phyloP scores from a whole-genome alignment of 169 alveolate genomes.

The Plasmodium coatneyi region DNA sequence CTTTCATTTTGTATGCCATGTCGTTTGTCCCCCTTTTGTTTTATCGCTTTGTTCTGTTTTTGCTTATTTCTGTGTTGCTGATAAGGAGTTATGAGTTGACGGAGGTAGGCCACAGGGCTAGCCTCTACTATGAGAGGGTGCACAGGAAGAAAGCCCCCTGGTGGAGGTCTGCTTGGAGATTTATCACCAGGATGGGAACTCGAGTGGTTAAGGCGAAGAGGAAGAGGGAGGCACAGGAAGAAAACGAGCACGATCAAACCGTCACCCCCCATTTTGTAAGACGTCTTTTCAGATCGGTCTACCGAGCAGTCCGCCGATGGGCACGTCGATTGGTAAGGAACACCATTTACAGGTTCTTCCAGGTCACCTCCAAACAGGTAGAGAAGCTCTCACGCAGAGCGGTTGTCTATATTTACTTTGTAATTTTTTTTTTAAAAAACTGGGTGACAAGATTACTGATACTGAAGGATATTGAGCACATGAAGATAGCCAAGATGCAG shows the following conservation, averaged over 20 bases:
- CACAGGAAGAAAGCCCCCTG: not conserved
- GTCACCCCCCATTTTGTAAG: not conserved
- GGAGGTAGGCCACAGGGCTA: conserved; percentile 48
- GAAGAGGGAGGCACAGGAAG: not conserved
- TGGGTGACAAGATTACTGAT: conserved; percentile 60
- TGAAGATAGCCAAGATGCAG: conserved; percentile 64
- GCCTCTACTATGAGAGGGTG: conserved; percentile 9
- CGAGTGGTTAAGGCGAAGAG: not conserved
- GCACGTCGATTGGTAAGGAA: not conserved
- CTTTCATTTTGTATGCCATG: conserved; percentile 31
- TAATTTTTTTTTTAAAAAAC: conserved; percentile 51
- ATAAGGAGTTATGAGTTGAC: conserved; percentile 62
- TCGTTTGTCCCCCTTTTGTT: conserved; percentile 39
- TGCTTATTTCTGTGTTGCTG: not conserved
- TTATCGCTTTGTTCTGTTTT: conserved; percentile 39
- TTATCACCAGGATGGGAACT: not conserved
- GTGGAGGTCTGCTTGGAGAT: not conserved
- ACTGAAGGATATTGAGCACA: conserved; percentile 66
- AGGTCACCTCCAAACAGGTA: not conserved
- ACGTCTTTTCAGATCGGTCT: not conserved
- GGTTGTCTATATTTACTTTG: conserved; percentile 20
- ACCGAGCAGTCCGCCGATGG: not conserved
- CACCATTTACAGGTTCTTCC: not conserved
- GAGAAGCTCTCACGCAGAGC: not conserved
- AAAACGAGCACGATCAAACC: not conserved